Conservation (phyloP, 106 monocot genomes). For the Dendrobium chrysotoxum region DNA sequence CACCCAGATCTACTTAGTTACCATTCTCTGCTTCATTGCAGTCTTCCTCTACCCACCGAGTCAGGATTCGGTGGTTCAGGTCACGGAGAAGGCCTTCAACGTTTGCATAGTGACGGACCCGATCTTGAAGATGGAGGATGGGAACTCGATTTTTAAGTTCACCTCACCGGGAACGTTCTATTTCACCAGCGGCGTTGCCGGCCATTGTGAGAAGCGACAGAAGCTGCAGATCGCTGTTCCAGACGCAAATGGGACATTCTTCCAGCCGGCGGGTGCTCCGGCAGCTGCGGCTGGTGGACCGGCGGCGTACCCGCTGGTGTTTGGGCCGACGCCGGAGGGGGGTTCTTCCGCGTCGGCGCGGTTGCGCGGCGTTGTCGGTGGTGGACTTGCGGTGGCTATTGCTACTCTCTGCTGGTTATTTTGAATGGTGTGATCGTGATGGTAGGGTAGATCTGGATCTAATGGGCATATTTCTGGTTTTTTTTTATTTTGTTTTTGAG, state of each 20-base stretch:
- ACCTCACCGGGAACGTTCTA: conserved; percentile 49
- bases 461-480: background rate
- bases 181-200: conserved; percentile 59
- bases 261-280: conserved; percentile 12
- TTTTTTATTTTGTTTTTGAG: background rate
- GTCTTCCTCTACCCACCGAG: conserved; percentile 96
- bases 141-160: conserved; percentile 84
- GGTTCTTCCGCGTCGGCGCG: background rate
- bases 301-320: conserved; percentile 16
- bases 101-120: conserved; percentile 44
- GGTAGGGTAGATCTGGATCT: background rate
- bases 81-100: conserved; percentile 61
- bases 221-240: conserved; percentile 53
- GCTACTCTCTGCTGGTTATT: background rate
- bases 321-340: conserved; percentile 25
- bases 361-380: background rate
- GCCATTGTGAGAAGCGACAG: conserved; percentile 76
- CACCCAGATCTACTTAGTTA: background rate
- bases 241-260: conserved; percentile 44
- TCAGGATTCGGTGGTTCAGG: conserved; percentile 83
- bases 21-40: conserved; percentile 8
- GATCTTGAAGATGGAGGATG: conserved; percentile 48
- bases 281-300: conserved; percentile 7
- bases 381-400: background rate
- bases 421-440: background rate